These are phyloP conservation scores for Globisporangium alternatum DNA, from an alignment of 352 stramenopile genomes.

Conservation along the genomic window DNA sequence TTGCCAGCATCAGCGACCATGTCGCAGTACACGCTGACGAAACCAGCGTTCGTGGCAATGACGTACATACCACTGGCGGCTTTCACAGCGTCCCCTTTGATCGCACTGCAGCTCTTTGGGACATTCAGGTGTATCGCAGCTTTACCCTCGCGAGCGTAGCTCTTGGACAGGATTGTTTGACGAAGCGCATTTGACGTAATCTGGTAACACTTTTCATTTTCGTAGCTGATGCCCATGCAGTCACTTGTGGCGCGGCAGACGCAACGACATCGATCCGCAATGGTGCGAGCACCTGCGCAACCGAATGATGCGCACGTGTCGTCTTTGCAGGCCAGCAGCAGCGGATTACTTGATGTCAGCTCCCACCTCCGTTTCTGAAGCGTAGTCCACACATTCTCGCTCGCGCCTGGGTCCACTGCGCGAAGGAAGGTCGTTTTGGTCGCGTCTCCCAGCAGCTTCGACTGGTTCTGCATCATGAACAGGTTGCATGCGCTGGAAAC, in stretches of 20 bases:
- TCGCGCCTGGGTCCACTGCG: conserved; percentile 22
- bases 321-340: conserved; percentile 30
- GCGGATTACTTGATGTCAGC: conserved; percentile 25
- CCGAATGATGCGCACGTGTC: conserved; percentile 25
- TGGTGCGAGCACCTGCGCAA: conserved; percentile 29
- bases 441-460: conserved; percentile 23
- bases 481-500: conserved; percentile 35
- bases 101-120: conserved; percentile 45
- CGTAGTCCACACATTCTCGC: conserved; percentile 40
- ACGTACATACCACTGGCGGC: conserved; percentile 34
- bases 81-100: conserved; percentile 36
- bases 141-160: conserved; percentile 26
- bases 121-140: conserved; percentile 49
- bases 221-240: conserved; percentile 42
- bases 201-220: conserved; percentile 36
- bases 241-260: conserved; percentile 29
- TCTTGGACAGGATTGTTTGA: conserved; percentile 29
- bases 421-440: conserved; percentile 26
- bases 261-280: conserved; percentile 44
- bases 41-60: conserved; percentile 39
- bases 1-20: conserved; percentile 47
- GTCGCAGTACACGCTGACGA: conserved; percentile 50
- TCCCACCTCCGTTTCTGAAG: conserved; percentile 36
- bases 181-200: conserved; percentile 36
- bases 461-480: conserved; percentile 38